phyloP scores from a whole-genome alignment of 1,139 yeast species.

The Geotrichum fermentans region DNA sequence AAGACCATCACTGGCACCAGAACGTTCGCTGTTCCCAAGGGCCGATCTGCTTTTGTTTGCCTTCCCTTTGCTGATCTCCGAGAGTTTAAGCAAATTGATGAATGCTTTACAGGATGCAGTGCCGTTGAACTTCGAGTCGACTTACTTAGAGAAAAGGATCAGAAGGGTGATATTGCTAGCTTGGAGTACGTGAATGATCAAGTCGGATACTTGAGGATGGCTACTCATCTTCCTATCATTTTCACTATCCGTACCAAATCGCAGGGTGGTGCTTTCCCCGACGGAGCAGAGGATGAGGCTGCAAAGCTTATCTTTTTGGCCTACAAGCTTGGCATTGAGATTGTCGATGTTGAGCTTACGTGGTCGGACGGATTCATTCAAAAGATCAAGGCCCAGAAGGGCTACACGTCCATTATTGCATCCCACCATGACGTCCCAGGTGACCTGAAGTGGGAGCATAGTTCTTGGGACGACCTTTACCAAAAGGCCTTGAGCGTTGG shows the following conservation, averaged over 20 bases:
- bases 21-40: constrained; percentile 43
- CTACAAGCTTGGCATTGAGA: constrained; percentile 55
- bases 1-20: constrained; percentile 60
- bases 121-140: constrained; percentile 86
- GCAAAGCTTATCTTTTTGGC: constrained; percentile 56
- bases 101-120: constrained; percentile 51
- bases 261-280: constrained; percentile 81
- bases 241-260: constrained; percentile 71
- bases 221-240: constrained; percentile 68
- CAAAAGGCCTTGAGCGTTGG: constrained; percentile 60
- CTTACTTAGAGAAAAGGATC: constrained; percentile 49
- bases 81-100: constrained; percentile 49
- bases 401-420: constrained; percentile 68
- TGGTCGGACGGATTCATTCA: constrained; percentile 44
- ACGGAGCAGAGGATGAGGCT: constrained; percentile 46
- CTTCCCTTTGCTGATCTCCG: constrained; percentile 52
- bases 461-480: constrained; percentile 71
- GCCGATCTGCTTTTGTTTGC: constrained; percentile 67
- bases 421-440: constrained; percentile 75
- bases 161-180: constrained; percentile 33
- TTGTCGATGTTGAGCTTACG: constrained; percentile 49
- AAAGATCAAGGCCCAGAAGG: constrained; percentile 46
- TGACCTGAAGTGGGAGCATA: constrained; percentile 55
- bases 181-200: constrained; percentile 63
- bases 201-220: constrained; percentile 60